Conservation (phyloP, 2,329 filamentous ascomycete species). For the Remersonia thermophila region DNA sequence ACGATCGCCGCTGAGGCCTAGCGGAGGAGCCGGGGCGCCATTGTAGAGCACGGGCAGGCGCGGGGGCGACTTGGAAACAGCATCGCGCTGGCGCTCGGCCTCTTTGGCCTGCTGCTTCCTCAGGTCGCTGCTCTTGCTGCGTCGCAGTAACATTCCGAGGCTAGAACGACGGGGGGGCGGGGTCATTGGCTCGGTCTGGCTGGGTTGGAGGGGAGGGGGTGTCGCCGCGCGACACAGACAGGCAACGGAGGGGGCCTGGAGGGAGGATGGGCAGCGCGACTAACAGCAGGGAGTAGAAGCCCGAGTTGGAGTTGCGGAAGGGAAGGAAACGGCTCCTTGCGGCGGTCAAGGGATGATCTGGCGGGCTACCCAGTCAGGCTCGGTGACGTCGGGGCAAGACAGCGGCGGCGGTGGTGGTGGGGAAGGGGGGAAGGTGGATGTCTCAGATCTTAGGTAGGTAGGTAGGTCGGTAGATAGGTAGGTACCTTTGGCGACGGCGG, state of each 20-base stretch:
- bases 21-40: conserved; percentile 32
- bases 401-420: too few relatives aligned
- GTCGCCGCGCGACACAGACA: conserved; percentile 9
- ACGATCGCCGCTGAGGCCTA: conserved; percentile 47
- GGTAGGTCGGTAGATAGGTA: too few relatives aligned
- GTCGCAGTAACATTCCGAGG: conserved; percentile 50
- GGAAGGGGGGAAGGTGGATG: too few relatives aligned
- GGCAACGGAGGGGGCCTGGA: too few relatives aligned
- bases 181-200: conserved; percentile 26
- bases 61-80: conserved; percentile 34
- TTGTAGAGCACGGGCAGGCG: conserved; percentile 42
- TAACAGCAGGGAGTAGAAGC: not conserved
- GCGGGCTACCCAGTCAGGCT: too few relatives aligned
- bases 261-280: too few relatives aligned
- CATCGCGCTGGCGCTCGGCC: conserved; percentile 38
- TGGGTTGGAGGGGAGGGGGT: conserved; percentile 4
- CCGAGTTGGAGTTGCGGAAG: not conserved
- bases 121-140: conserved; percentile 55
- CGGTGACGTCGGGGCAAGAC: too few relatives aligned
- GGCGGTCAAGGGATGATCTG: too few relatives aligned
- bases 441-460: too few relatives aligned
- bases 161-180: conserved; percentile 29
- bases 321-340: not conserved
- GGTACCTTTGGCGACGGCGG: too few relatives aligned
- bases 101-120: conserved; percentile 49